phyloP scores from a whole-genome alignment of 495 filamentous ascomycete species.

The Polyplosphaeria fusca region DNA sequence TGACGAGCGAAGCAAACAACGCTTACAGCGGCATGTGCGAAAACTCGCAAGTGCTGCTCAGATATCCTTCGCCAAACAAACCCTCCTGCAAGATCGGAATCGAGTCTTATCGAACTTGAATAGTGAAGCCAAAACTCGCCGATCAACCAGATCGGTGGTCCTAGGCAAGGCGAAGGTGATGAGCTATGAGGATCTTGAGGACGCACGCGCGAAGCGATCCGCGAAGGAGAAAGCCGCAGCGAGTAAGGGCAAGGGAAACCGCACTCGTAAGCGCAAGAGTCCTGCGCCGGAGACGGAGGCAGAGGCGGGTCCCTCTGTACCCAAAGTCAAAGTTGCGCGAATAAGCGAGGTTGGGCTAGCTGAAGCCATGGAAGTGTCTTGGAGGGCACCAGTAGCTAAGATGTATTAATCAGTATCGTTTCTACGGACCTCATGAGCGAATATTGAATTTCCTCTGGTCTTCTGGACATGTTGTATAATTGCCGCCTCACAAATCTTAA shows the following conservation, averaged over 20 bases:
- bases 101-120: constrained; percentile 1
- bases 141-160: constrained; percentile 5
- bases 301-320: neutral
- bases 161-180: constrained; percentile 6
- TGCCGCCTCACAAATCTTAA: neutral
- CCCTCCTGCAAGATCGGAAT: constrained; percentile 1
- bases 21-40: constrained; percentile 7
- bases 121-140: constrained; percentile 14
- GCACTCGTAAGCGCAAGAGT: neutral
- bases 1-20: constrained; percentile 7
- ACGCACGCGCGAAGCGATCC: neutral
- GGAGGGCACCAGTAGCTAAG: no score
- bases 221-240: neutral
- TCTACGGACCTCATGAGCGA: neutral
- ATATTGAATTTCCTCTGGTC: neutral
- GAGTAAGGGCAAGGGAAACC: neutral
- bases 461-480: constrained; percentile 2
- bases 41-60: constrained; percentile 8
- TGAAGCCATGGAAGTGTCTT: no score
- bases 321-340: no score
- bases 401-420: no score
- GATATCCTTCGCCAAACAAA: constrained; percentile 11
- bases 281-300: neutral
- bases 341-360: no score
- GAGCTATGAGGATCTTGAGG: constrained; percentile 16